Conservation (phyloP, 306 rosid genomes). For the Prunus mira region DNA sequence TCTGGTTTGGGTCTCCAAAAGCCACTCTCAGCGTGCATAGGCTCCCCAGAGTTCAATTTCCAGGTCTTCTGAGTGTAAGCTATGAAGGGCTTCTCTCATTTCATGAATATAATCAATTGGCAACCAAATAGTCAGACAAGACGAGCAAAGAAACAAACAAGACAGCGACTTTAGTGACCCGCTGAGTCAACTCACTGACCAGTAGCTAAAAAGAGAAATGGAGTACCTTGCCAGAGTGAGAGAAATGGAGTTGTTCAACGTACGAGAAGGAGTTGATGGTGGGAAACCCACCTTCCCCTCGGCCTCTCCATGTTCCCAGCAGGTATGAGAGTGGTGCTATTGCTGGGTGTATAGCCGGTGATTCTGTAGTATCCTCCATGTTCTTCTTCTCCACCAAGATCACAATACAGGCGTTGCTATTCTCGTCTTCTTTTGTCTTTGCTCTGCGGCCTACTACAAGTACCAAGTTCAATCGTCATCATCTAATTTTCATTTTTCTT, state of each 20-base stretch:
- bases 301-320: constrained; percentile 79
- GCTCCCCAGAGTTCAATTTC: constrained; percentile 71
- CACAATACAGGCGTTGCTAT: constrained; percentile 1
- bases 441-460: not conserved
- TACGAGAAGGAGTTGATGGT: constrained; percentile 78
- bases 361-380: constrained; percentile 27
- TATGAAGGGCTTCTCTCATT: constrained; percentile 60
- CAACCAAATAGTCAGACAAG: constrained; percentile 9
- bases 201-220: not conserved
- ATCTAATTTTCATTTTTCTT: not conserved
- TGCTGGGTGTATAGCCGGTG: constrained; percentile 51
- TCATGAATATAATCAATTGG: constrained; percentile 5
- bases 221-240: constrained; percentile 67
- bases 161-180: not conserved
- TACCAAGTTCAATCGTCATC: not conserved
- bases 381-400: not conserved
- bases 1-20: constrained; percentile 80
- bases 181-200: not conserved
- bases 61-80: constrained; percentile 82
- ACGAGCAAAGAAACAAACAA: constrained; percentile 8
- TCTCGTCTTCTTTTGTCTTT: constrained; percentile 4
- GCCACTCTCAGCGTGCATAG: constrained; percentile 88
- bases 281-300: constrained; percentile 84
- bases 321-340: constrained; percentile 61
- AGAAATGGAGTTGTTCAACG: constrained; percentile 67